Conservation (phyloP, 176 grass and related monocot species). For the Elaeis guineensis region DNA sequence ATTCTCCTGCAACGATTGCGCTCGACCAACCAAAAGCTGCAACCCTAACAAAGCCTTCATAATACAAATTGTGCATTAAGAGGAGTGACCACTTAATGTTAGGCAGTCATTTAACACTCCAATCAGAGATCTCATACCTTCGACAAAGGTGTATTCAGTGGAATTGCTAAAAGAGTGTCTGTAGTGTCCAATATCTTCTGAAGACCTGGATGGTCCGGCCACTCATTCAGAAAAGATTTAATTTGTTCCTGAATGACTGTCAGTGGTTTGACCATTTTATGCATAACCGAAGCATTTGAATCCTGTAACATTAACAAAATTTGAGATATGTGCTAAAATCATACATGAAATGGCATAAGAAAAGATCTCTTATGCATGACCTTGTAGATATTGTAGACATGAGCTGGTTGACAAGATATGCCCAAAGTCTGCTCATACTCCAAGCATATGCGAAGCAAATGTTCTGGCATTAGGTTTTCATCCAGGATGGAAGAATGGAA, state of each 20-base stretch:
- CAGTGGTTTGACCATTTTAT: conserved; percentile 74
- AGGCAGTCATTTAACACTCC: too few relatives aligned
- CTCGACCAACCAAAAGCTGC: conserved; percentile 66
- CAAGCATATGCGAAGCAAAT: conserved; percentile 67
- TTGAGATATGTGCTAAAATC: neutral
- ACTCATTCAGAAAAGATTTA: conserved; percentile 60
- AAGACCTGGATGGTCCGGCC: conserved; percentile 79
- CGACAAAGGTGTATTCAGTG: conserved; percentile 46
- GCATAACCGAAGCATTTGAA: conserved; percentile 54
- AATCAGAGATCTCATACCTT: conserved; percentile 41
- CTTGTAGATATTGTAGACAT: conserved; percentile 71
- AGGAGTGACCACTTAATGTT: too few relatives aligned
- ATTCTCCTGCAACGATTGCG: conserved; percentile 81
- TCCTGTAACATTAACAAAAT: conserved; percentile 51
- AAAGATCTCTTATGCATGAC: conserved; percentile 23
- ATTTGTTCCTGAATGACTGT: conserved; percentile 44
- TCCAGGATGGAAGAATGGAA: conserved; percentile 57
- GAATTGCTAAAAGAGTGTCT: conserved; percentile 54
- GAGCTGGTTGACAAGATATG: conserved; percentile 16
- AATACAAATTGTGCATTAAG: conserved; percentile 1
- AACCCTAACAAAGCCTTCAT: conserved; percentile 73
- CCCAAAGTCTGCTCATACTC: conserved; percentile 46
- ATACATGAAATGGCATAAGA: conserved; percentile 12
- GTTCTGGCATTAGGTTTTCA: conserved; percentile 70
- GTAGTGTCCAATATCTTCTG: conserved; percentile 59